Evolutionary conservation across 257 asterid genomes (phyloP), one percentile per base, ranked within the genome.

Genomic region (Salvia rosmarinus): DNA sequence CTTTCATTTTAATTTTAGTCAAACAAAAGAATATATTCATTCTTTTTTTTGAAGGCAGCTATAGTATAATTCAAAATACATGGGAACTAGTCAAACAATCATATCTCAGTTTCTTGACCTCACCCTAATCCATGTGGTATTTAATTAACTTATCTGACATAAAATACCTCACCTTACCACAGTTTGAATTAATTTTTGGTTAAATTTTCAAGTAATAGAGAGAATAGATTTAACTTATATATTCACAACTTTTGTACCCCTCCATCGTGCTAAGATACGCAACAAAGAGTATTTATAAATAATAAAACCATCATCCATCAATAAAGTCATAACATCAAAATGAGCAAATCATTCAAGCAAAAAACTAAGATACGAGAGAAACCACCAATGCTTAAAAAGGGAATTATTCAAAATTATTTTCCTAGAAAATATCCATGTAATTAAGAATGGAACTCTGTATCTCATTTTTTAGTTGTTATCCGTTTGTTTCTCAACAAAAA

Each of bases 101-200:
- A 73, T 40, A 64, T 64, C 49, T 63, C 42, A 62, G 56, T 50
- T 62, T 64, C 35, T 62, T 72, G 71, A 72, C 60, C 64, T 25
- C 64, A 54, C 47, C 66, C 17, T 21, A 17, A 35, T 13, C 49
- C 50, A 35, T 28, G 42, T 25, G 32, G 40, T 9, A 56, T 44
- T 56, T 56, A 10, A 25, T 4, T 5, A 25, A 56, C 20, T 56
- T 25, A 13, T 25, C 17, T 21, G 12, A 32, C 13, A n/a, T 35
- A 62, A 4, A 62, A 16, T n/a, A 17, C 52, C 17, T 46, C 21
- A 47, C 11, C 3, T 47, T 16, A 10, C 54, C 21, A n/a, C 2
- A 47, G 54, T 47, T 47, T n/a, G 9, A 47, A 47, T 37, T 42
- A 42, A 13, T 46, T 20, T 21, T 55, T 23, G 37, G 37, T 6